Percentiles rank a stretch among this genome's conserved stretches.
phyloP scores from a whole-genome alignment of 352 stramenopile genomes.

The Globisporangium paddicum region DNA sequence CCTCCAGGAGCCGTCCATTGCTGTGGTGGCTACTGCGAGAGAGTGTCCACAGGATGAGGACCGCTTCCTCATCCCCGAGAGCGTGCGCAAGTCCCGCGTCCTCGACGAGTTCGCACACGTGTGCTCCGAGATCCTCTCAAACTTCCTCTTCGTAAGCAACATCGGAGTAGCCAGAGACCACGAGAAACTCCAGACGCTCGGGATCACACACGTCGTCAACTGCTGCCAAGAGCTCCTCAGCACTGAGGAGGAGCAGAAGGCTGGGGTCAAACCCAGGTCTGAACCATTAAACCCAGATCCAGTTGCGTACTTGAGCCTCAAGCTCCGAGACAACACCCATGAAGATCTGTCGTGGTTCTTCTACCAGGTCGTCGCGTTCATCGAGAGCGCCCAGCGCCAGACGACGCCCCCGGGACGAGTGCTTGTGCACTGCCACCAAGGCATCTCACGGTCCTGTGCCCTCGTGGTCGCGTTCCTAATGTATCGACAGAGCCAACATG shows the following conservation, averaged over 20 bases:
- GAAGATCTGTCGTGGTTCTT: constrained; percentile 67
- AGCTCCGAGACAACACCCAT: constrained; percentile 47
- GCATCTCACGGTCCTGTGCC: constrained; percentile 64
- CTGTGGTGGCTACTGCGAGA: not conserved
- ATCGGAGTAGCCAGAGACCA: constrained; percentile 32
- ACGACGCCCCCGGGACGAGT: constrained; percentile 16
- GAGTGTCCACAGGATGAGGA: not conserved
- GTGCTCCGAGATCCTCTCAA: constrained; percentile 56
- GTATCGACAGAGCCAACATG: constrained; percentile 23
- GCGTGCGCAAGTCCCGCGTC: constrained; percentile 46
- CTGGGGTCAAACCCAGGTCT: no score
- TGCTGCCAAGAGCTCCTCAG: constrained; percentile 47
- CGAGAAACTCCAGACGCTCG: constrained; percentile 18
- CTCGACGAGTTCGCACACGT: constrained; percentile 32
- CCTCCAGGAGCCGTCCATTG: not conserved
- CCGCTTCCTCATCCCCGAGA: constrained; percentile 42
- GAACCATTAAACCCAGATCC: no score
- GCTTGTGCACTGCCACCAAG: constrained; percentile 68
- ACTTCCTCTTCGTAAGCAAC: constrained; percentile 59
- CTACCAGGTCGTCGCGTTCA: constrained; percentile 36
- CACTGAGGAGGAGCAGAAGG: no score
- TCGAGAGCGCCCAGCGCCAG: constrained; percentile 21
- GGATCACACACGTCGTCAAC: constrained; percentile 56
- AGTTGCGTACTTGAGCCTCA: constrained; percentile 23
- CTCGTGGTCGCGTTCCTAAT: constrained; percentile 66